Percentiles rank a stretch among this genome's conserved stretches.
Evolutionary conservation across 2,329 filamentous ascomycete genomes (phyloP).

Genomic region (Monosporascus ibericus): DNA sequence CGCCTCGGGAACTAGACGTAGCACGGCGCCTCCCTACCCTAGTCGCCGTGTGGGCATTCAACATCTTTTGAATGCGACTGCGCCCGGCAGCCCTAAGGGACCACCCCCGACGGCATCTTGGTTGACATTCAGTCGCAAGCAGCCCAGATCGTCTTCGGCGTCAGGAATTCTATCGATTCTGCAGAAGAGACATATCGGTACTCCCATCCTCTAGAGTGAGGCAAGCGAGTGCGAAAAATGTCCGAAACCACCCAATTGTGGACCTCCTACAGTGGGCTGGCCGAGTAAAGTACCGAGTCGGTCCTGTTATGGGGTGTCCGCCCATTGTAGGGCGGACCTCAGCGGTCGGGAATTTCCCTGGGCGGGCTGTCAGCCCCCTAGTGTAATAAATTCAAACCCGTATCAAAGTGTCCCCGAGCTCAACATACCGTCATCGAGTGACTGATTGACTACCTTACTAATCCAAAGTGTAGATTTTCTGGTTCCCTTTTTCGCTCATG

Average conservation of each 20-base stretch:
- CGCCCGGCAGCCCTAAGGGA: not conserved
- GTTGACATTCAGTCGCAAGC: no score
- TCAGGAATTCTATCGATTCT: no score
- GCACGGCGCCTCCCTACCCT: not conserved
- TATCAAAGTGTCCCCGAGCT: not conserved
- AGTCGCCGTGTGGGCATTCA: not conserved
- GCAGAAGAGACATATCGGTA: no score
- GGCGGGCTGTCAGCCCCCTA: not conserved
- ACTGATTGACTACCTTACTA: no score
- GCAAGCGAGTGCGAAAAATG: not conserved
- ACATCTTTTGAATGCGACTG: not conserved
- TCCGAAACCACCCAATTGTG: conserved; percentile 1
- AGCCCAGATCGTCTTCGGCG: no score
- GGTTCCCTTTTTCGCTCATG: no score
- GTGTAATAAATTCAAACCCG: not conserved
- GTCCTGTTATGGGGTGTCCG: conserved; percentile 10
- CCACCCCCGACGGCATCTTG: no score
- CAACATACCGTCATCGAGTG: not conserved
- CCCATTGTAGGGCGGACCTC: not conserved
- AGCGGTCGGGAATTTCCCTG: not conserved
- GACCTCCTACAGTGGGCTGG: conserved; percentile 1
- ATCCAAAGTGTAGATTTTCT: no score
- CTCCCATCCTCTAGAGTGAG: not conserved
- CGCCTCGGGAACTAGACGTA: not conserved
- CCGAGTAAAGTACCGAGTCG: conserved; percentile 9